Evolutionary conservation across 495 filamentous ascomycete species (phyloP).

Genomic region (Antarctomyces pellizariae): DNA sequence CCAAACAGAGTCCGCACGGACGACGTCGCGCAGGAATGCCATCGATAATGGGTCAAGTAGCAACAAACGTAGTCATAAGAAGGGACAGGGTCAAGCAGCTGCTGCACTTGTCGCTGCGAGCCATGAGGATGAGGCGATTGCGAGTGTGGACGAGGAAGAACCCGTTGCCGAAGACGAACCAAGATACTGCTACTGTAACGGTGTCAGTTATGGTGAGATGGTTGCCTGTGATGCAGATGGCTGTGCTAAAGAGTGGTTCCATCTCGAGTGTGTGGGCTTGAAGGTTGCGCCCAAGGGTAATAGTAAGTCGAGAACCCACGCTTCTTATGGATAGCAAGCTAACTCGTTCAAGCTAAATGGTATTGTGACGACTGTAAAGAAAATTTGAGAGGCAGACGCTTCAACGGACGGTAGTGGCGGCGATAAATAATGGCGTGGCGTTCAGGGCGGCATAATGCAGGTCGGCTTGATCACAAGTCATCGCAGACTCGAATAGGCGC

Average conservation of each 20-base stretch:
- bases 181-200: slow-evolving; percentile 81
- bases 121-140: slow-evolving; percentile 16
- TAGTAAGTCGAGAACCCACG: no score
- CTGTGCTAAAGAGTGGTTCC: slow-evolving; percentile 89
- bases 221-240: slow-evolving; percentile 83
- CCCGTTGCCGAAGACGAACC: slow-evolving; percentile 61
- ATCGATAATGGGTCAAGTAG: slow-evolving; percentile 12
- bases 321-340: slow-evolving; percentile 5
- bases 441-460: no score
- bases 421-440: no score
- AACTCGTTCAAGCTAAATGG: slow-evolving; percentile 46
- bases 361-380: slow-evolving; percentile 76
- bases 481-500: no score
- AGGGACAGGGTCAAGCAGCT: slow-evolving; percentile 24
- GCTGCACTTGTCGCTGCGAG: slow-evolving; percentile 18
- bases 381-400: slow-evolving; percentile 25
- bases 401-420: slow-evolving; percentile 17
- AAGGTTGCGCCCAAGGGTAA: slow-evolving; percentile 65
- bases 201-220: slow-evolving; percentile 91
- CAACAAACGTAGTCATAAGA: slow-evolving; percentile 49
- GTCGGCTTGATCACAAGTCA: no score
- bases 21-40: slow-evolving; percentile 16
- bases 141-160: slow-evolving; percentile 27
- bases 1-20: slow-evolving; percentile 22
- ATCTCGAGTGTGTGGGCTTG: slow-evolving; percentile 76